A percentile compares a stretch with the other conserved stretches of the same genome.
These are phyloP conservation scores for Fusarium liriodendri DNA, from an alignment of 2,329 filamentous ascomycete species.

Conservation along the genomic window DNA sequence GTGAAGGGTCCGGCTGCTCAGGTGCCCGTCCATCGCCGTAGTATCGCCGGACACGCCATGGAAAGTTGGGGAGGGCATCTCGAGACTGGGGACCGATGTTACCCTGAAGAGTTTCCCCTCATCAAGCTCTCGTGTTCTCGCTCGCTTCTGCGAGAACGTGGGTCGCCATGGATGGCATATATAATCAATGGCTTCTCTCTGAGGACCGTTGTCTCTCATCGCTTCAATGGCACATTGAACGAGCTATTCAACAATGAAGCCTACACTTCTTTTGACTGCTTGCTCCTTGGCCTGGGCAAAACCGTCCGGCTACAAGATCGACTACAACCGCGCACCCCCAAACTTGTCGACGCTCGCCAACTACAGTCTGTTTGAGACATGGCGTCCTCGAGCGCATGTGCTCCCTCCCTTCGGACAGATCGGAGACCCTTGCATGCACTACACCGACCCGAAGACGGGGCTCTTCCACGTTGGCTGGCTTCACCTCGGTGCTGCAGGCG, in stretches of 20 bases:
- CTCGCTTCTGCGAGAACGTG: slow-evolving; percentile 17
- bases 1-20: not conserved
- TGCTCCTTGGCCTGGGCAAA: slow-evolving; percentile 32
- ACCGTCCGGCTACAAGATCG: slow-evolving; percentile 33
- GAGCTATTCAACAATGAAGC: slow-evolving; percentile 21
- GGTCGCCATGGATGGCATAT: slow-evolving; percentile 17
- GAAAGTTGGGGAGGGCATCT: not conserved
- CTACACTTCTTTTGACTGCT: slow-evolving; percentile 23
- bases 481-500: slow-evolving; percentile 50
- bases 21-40: slow-evolving; percentile 21
- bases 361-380: slow-evolving; percentile 48
- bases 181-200: slow-evolving; percentile 9
- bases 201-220: not conserved
- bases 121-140: slow-evolving; percentile 22
- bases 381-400: slow-evolving; percentile 53
- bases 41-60: slow-evolving; percentile 26
- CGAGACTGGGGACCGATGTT: slow-evolving; percentile 26
- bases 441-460: slow-evolving; percentile 56
- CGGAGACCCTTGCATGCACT: slow-evolving; percentile 58
- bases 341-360: slow-evolving; percentile 54
- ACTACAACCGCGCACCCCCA: slow-evolving; percentile 52
- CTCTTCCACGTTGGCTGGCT: slow-evolving; percentile 58
- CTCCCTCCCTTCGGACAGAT: slow-evolving; percentile 54
- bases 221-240: not conserved
- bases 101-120: slow-evolving; percentile 8